Evolutionary conservation across 768 basidiomycete species (phyloP).

Genomic region (Lactarius trivialis): DNA sequence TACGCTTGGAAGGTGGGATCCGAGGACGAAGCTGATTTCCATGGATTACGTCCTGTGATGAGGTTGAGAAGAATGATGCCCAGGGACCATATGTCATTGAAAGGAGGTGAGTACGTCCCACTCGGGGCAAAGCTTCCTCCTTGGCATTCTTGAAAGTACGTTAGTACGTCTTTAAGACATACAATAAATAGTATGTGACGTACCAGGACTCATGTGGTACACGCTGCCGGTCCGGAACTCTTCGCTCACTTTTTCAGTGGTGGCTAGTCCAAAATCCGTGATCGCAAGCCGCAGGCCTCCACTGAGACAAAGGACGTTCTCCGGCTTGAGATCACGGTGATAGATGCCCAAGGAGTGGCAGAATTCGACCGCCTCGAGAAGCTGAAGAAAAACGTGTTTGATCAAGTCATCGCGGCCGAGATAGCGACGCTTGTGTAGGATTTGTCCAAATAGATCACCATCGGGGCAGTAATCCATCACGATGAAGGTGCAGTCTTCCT

Average conservation of each 20-base stretch:
- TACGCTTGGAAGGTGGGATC: slow-evolving; percentile 92
- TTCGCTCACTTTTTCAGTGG: slow-evolving; percentile 73
- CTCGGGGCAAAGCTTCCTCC: slow-evolving; percentile 58
- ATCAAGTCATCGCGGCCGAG: slow-evolving; percentile 81
- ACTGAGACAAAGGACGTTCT: slow-evolving; percentile 86
- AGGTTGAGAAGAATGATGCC: slow-evolving; percentile 96
- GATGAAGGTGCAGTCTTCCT: slow-evolving; percentile 75
- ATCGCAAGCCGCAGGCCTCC: slow-evolving; percentile 72
- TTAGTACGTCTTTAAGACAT: slow-evolving; percentile 23
- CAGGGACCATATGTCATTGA: slow-evolving; percentile 94
- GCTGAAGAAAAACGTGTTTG: slow-evolving; percentile 85
- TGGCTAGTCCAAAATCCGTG: slow-evolving; percentile 94
- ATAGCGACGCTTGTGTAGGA: slow-evolving; percentile 69
- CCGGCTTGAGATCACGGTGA: slow-evolving; percentile 96
- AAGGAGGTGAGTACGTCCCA: slow-evolving; percentile 73
- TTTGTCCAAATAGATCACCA: slow-evolving; percentile 90
- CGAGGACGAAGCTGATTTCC: slow-evolving; percentile 77
- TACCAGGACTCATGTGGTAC: slow-evolving; percentile 97
- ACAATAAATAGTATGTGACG: slow-evolving; percentile 24
- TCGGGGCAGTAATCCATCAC: slow-evolving; percentile 91
- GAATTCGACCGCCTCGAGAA: slow-evolving; percentile 89
- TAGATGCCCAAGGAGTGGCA: slow-evolving; percentile 89
- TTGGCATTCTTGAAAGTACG: slow-evolving; percentile 68
- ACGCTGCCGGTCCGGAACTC: slow-evolving; percentile 95
- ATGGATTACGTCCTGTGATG: slow-evolving; percentile 90